phyloP scores from a whole-genome alignment of 2,329 filamentous ascomycete species.

The Cryoendolithus antarcticus region DNA sequence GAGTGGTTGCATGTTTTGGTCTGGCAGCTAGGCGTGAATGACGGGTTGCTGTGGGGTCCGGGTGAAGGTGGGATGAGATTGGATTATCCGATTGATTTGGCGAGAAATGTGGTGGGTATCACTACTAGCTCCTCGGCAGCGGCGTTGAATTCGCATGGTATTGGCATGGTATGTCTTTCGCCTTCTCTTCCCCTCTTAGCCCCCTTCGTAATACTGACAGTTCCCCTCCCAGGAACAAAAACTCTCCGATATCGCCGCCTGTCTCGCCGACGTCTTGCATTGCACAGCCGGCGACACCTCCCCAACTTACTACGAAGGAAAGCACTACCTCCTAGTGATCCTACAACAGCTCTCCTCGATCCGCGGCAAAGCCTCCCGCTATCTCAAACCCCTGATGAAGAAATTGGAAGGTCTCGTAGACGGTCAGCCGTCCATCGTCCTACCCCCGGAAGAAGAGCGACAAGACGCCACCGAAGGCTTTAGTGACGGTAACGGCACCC shows the following conservation, averaged over 20 bases:
- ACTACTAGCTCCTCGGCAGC: constrained; percentile 16
- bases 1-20: constrained; percentile 26
- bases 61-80: constrained; percentile 22
- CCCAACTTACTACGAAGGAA: constrained; percentile 20
- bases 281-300: constrained; percentile 24
- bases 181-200: not conserved
- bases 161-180: constrained; percentile 21
- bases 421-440: constrained; percentile 9
- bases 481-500: not conserved
- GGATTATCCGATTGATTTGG: constrained; percentile 25
- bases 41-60: constrained; percentile 24
- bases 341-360: constrained; percentile 22
- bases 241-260: constrained; percentile 24
- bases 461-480: not conserved
- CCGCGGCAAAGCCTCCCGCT: constrained; percentile 23
- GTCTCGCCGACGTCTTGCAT: constrained; percentile 24
- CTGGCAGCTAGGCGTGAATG: constrained; percentile 26
- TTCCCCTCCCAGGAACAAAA: constrained; percentile 21
- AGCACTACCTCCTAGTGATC: constrained; percentile 22
- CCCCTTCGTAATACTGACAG: constrained; percentile 5
- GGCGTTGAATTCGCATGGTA: constrained; percentile 24
- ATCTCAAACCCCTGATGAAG: constrained; percentile 22
- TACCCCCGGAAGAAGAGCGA: constrained; percentile 7
- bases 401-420: constrained; percentile 19
- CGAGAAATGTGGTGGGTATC: constrained; percentile 22